Conservation (phyloP, 108 stramenopile species). For the Nannochloropsis salina region DNA sequence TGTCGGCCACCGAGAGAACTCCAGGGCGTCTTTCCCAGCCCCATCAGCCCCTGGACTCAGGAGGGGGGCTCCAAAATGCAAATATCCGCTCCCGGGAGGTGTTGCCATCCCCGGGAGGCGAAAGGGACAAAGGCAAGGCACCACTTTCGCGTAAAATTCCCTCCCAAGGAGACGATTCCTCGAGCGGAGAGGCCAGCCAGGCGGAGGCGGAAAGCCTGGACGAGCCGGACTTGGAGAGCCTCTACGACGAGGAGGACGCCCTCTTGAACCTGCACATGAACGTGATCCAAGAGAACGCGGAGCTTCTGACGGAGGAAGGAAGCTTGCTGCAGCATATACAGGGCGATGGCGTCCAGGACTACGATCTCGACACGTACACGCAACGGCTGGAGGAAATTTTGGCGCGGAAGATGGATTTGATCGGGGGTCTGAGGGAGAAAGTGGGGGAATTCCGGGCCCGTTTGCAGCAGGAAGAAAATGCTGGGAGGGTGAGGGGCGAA, state of each 20-base stretch:
- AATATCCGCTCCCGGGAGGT: background rate
- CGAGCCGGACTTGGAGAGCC: conserved; percentile 59
- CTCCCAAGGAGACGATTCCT: background rate
- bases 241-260: conserved; percentile 90
- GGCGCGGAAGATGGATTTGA: conserved; percentile 68
- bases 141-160: background rate
- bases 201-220: conserved; percentile 63
- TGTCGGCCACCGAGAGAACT: background rate
- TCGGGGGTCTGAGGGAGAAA: conserved; percentile 34
- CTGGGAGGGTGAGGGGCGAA: background rate
- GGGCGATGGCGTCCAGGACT: conserved; percentile 67
- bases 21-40: background rate
- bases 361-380: conserved; percentile 88
- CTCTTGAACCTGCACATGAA: conserved; percentile 91
- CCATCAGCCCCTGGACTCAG: background rate
- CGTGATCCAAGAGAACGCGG: conserved; percentile 78
- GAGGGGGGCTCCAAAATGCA: background rate
- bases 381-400: conserved; percentile 75
- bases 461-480: background rate
- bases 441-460: background rate
- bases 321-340: conserved; percentile 74
- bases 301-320: conserved; percentile 87
- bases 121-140: background rate
- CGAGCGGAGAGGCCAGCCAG: background rate
- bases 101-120: background rate